Evolutionary conservation across 139 green algal genomes (phyloP).

Genomic region (Chlamydomonas applanata): DNA sequence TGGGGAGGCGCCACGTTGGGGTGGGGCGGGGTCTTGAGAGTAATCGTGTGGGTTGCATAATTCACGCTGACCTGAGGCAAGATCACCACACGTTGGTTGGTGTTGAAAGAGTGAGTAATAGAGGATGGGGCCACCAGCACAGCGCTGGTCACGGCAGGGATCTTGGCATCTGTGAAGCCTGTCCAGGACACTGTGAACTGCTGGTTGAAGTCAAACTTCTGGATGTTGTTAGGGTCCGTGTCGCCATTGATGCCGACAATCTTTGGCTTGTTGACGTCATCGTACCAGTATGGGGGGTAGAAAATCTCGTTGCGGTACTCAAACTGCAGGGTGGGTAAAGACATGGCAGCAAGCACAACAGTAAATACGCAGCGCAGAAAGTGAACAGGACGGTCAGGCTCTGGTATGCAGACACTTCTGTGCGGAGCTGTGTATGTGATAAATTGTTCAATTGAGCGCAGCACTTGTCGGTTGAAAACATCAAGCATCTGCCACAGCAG

Average conservation of each 20-base stretch:
- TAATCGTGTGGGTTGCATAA: neutral
- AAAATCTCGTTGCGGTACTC: slow-evolving; percentile 11
- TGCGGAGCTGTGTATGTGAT: too few relatives aligned
- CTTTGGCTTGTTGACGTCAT: slow-evolving; percentile 1
- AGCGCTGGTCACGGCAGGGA: neutral
- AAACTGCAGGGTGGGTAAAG: slow-evolving; percentile 2
- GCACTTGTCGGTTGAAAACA: too few relatives aligned
- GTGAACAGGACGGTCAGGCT: too few relatives aligned
- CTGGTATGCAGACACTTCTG: too few relatives aligned
- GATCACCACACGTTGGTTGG: slow-evolving; percentile 40
- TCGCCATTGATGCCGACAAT: slow-evolving; percentile 7
- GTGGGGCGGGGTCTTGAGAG: neutral
- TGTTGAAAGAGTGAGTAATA: slow-evolving; percentile 41
- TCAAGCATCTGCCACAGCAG: too few relatives aligned
- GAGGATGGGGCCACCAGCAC: slow-evolving; percentile 32
- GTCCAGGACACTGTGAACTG: neutral
- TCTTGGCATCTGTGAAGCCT: neutral
- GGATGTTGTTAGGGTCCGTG: neutral
- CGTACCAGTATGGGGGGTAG: slow-evolving; percentile 11
- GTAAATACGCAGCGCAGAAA: too few relatives aligned
- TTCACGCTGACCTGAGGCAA: neutral
- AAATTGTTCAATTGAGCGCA: too few relatives aligned
- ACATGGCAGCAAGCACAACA: neutral
- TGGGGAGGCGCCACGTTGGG: slow-evolving; percentile 3
- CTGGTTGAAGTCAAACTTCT: neutral